Base-by-base conservation (phyloP, 208 protist species). In the Willaertia magna region DNA sequence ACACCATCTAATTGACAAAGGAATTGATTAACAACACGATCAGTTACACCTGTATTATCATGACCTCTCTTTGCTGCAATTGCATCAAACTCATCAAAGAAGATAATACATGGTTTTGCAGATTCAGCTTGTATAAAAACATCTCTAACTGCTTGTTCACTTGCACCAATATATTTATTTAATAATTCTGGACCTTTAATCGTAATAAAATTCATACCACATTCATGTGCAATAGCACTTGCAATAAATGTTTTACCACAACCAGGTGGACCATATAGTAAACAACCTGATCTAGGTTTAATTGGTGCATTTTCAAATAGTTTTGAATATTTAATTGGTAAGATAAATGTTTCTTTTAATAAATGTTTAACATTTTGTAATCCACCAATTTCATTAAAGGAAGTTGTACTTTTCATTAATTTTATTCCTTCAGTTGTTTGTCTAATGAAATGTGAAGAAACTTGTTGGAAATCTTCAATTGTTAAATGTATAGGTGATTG, bases 1-100 rank as follows among this genome's bases (percentile, higher is more conserved):
- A 99, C 94, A 44, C 98, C 98, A 89, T 99, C 98, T 86, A 99
- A 93, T 91, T 99, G 98, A 48, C 90, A 97, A 46, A 99, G 90
- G 9, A 99, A 91, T 88, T 99, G 97, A 85, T 96, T 96, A 9
- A 99, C 94, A 1, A 99, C 97, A 47, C 98, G 91, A 87, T 98
- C 96, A 22, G 94, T 95, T 82, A 96, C 93, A 26, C 94, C 93
- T 0, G 93, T 94, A 88, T 94, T 93, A 88, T 96, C 93, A 46
- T 91, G 88, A 22, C 94, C 94, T 79, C 96, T 92, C 67, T 94
- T 90, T 59, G 94, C 92, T 9, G 96, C 96, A 81, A 93, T 88
- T 16, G 91, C 67, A 84, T 93, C 91, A 74, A 93, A 91, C 84
- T 96, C 93, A 87, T 95, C 95, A 85, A 98, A 96, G 89, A 98